Evolutionary conservation across 805 yeast genomes (phyloP), one percentile per base, ranked within the genome.

Genomic region (Ogataea methanolica): DNA sequence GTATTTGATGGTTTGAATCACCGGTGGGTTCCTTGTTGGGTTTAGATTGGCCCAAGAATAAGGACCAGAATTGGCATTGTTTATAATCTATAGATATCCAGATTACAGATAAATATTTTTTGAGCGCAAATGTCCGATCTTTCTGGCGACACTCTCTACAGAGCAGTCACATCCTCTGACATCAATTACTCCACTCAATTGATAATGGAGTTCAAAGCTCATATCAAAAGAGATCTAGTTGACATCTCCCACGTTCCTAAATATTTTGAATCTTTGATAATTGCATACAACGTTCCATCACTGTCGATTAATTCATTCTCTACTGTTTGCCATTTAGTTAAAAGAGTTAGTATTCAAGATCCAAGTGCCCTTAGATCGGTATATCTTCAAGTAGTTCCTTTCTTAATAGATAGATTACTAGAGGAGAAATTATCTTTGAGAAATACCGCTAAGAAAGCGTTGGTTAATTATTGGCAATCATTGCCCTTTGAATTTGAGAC

Each of bases 311-410:
- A 71, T 49, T 71, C 79, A 2, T 79, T 80, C 55, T 72, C 79
- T 29, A 72, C 79, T 0, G 58, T 79, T 4, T 78, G 82, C 42
- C 84, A 81, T 55, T 61, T 80, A 44, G 73, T 81, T 31, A 80
- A 79, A 48, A 64, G 86, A 19, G 76, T 81, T 6, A 74, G 80
- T 41, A 75, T 79, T 62, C 86, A 81, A 61, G 83, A 80, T 53
- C 63, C 70, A 1, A 57, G 61, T 9, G 67, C 74, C 0, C 64
- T 81, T 39, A 66, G 66, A 49, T 59, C 64, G 2, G 74, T 75
- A 36, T 69, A 76, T 36, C 69, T 66, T 45, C 61, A 69, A 22
- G 74, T 78, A 3, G 59, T 82, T 5, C 86, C 86, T 2, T 70
- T 78, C 6, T 54, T 82, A n/a, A 60, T 81, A 12, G 70, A 69